A percentile compares a stretch with the other conserved stretches of the same genome.
phyloP scores from a whole-genome alignment of 1,284 basidiomycete genomes.

The Rhodotorula sp. region DNA sequence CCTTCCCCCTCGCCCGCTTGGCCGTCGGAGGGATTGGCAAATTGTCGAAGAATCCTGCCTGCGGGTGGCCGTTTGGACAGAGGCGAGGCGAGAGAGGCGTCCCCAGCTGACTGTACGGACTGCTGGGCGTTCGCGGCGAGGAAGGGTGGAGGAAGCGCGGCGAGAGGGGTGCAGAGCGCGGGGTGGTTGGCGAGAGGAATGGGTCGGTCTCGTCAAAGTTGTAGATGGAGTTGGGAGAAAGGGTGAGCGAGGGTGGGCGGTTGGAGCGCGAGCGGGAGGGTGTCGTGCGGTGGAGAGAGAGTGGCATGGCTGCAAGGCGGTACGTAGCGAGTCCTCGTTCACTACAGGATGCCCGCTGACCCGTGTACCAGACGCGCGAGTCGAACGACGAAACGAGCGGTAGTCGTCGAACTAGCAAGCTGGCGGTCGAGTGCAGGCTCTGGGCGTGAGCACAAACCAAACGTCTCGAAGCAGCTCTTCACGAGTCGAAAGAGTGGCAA shows the following conservation, averaged over 20 bases:
- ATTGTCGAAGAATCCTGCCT: constrained; percentile 2
- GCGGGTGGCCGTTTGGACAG: background rate
- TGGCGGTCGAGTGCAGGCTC: no score
- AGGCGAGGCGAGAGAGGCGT: background rate
- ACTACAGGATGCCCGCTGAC: no score
- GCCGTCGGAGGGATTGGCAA: background rate
- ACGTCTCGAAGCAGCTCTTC: no score
- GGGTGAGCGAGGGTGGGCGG: background rate
- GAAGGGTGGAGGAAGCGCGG: background rate
- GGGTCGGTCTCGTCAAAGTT: constrained; percentile 9
- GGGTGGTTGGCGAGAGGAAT: constrained; percentile 2
- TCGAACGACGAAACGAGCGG: no score
- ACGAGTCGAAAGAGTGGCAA: no score
- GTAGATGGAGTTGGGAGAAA: constrained; percentile 10
- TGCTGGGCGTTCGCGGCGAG: background rate
- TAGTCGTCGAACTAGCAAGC: no score
- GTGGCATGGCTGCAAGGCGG: background rate
- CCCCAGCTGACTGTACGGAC: background rate
- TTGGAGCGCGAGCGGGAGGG: background rate
- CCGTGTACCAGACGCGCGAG: no score
- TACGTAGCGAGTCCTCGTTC: background rate
- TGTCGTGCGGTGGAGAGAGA: background rate
- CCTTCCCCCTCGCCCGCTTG: background rate
- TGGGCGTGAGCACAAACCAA: no score
- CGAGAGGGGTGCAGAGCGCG: background rate